Base-by-base conservation (phyloP, 306 rosid species). In the Styphnolobium japonicum region DNA sequence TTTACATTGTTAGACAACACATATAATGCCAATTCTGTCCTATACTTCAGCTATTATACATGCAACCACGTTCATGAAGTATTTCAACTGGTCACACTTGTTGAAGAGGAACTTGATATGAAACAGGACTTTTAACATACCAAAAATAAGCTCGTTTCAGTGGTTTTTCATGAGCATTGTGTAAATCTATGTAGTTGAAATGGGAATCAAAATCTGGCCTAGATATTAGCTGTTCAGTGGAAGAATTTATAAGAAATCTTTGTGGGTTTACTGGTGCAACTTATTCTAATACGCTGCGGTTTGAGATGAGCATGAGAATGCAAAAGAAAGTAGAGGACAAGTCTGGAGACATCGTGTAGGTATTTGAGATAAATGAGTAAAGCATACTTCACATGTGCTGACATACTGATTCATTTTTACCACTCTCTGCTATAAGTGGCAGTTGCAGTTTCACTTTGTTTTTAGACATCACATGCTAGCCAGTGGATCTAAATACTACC, bases 151-250 rank as follows among this genome's bases (percentile, higher is more conserved):
- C 48, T 33, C 22, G 6, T 15, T 53, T 53, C 53, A 15, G 42
- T 22, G 49, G 11, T 68, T 55, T 19, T 57, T 10, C 31, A 49
- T 15, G n/a, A 46, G 67, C 46, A 18, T 48, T 71, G 71, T 79
- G 53, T 33, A 71, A 61, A 49, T 80, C 18, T 37, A 71, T 37
- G 39, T 46, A 1, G 33, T 55, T 48, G 65, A 81, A 67, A 67
- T 25, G 48, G 37, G 49, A 74, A 56, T 46, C 53, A 81, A 81
- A 74, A 75, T 55, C 22, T 55, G 45, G 18, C 70, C 22, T 53
- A 40, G 33, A 21, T 36, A 31, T 51, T 34, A 65, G 49, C 18
- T 73, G 63, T 64, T 73, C 42, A 53, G 3, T 29, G 36, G 58
- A 73, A 51, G 58, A 71, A 70, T 40, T 78, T 46, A 23, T 0